Conservation (phyloP, 768 basidiomycete genomes). For the Psilocybe cyanescens region DNA sequence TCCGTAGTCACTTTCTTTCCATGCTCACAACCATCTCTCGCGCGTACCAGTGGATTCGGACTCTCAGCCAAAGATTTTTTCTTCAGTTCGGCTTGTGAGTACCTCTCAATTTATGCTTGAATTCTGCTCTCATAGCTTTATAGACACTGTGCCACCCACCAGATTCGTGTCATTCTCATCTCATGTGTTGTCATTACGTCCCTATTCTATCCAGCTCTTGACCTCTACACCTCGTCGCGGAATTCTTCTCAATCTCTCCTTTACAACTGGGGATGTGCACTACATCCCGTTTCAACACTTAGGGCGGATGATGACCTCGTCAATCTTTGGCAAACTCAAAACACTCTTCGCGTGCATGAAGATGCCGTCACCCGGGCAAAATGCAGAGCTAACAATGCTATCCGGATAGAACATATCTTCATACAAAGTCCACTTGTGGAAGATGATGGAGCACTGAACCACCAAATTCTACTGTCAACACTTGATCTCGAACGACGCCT, state of each 20-base stretch:
- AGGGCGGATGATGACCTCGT: constrained; percentile 66
- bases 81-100: constrained; percentile 83
- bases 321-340: constrained; percentile 72
- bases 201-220: constrained; percentile 89
- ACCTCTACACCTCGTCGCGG: constrained; percentile 78
- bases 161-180: constrained; percentile 86
- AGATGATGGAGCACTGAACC: constrained; percentile 59
- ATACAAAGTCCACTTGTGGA: constrained; percentile 57
- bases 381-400: constrained; percentile 68
- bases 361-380: constrained; percentile 74
- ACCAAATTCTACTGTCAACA: constrained; percentile 63
- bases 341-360: constrained; percentile 64
- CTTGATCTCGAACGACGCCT: constrained; percentile 68
- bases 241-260: constrained; percentile 69
- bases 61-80: constrained; percentile 55
- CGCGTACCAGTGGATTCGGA: constrained; percentile 42
- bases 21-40: constrained; percentile 5
- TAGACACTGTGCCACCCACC: constrained; percentile 90
- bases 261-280: constrained; percentile 47
- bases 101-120: background rate
- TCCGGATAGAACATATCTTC: constrained; percentile 80
- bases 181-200: constrained; percentile 88
- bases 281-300: constrained; percentile 52
- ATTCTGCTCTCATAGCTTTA: constrained; percentile 11
- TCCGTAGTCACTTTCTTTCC: background rate